Evolutionary conservation across 2,329 filamentous ascomycete species (phyloP).

Genomic region (Fusarium secorum): DNA sequence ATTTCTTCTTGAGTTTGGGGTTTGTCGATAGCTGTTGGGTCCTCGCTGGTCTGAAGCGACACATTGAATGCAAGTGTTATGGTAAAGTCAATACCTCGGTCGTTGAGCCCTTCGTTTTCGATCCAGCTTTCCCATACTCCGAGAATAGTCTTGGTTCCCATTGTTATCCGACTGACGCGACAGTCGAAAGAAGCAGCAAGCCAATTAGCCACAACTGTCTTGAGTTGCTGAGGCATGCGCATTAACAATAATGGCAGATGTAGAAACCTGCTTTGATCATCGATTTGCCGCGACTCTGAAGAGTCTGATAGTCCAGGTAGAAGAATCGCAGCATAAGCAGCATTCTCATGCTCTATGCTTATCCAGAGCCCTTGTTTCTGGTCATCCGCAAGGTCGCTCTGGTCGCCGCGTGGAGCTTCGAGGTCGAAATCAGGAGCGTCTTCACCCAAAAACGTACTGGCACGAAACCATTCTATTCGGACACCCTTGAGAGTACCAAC

Average conservation of each 20-base stretch:
- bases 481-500: slow-evolving; percentile 57
- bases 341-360: slow-evolving; percentile 61
- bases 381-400: slow-evolving; percentile 33
- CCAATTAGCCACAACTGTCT: slow-evolving; percentile 59
- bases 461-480: slow-evolving; percentile 56
- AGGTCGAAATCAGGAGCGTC: slow-evolving; percentile 29
- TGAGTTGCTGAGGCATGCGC: slow-evolving; percentile 63
- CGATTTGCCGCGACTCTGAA: background rate
- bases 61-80: slow-evolving; percentile 61
- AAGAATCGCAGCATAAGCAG: slow-evolving; percentile 59
- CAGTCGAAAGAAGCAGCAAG: slow-evolving; percentile 64
- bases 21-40: slow-evolving; percentile 5
- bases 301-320: slow-evolving; percentile 50
- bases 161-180: slow-evolving; percentile 58
- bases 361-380: slow-evolving; percentile 52
- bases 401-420: slow-evolving; percentile 12
- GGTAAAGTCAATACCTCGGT: slow-evolving; percentile 54
- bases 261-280: slow-evolving; percentile 49
- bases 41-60: slow-evolving; percentile 40
- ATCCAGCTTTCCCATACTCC: slow-evolving; percentile 62
- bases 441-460: slow-evolving; percentile 45
- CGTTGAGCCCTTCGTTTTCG: slow-evolving; percentile 47
- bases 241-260: slow-evolving; percentile 61
- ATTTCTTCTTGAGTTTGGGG: slow-evolving; percentile 28
- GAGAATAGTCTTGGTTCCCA: slow-evolving; percentile 61